phyloP scores from a whole-genome alignment of 495 filamentous ascomycete genomes.

The Aspergillus conjunctus region DNA sequence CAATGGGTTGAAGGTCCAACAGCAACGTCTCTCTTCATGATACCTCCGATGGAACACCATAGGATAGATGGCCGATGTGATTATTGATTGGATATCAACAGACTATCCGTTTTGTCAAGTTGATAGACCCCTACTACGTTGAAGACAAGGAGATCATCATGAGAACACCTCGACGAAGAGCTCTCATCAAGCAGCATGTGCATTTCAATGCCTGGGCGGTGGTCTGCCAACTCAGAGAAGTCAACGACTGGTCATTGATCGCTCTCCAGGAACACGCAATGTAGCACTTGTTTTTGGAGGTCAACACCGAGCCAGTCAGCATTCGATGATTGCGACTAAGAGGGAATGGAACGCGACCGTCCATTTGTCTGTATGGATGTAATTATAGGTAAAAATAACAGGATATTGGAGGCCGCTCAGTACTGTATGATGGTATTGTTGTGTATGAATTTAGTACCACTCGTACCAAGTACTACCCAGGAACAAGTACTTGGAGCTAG shows the following conservation, averaged over 20 bases:
- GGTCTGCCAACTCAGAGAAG: background rate
- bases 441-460: background rate
- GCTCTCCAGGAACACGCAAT: slow-evolving; percentile 16
- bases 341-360: slow-evolving; percentile 24
- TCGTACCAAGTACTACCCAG: slow-evolving; percentile 13
- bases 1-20: too few species aligned
- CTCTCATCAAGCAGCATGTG: background rate
- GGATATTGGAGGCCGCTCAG: background rate
- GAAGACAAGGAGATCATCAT: too few species aligned
- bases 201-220: background rate
- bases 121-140: too few species aligned
- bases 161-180: background rate
- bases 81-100: too few species aligned
- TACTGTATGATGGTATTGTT: background rate
- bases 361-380: slow-evolving; percentile 13
- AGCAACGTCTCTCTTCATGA: too few species aligned
- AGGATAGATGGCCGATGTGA: too few species aligned
- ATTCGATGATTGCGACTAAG: slow-evolving; percentile 16
- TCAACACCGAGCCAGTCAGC: slow-evolving; percentile 20
- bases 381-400: background rate
- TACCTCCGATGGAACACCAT: too few species aligned
- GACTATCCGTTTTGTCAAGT: too few species aligned
- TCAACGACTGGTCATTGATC: slow-evolving; percentile 6
- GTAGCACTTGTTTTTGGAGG: slow-evolving; percentile 14
- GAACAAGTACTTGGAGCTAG: background rate